Evolutionary conservation across 768 basidiomycete species (phyloP).

Genomic region (Auriscalpium orientale): DNA sequence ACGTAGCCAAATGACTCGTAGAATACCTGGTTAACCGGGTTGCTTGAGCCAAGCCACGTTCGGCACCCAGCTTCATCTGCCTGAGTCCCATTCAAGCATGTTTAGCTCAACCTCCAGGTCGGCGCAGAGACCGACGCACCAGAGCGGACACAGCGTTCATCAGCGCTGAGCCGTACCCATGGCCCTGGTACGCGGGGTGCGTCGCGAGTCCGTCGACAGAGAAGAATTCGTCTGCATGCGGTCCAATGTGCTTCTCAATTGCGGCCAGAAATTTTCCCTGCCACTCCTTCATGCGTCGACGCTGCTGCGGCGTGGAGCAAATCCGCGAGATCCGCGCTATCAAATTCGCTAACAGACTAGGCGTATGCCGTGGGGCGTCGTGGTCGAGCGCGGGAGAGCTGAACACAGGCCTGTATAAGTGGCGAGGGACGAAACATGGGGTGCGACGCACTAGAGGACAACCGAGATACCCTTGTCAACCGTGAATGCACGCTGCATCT

Average conservation of each 20-base stretch:
- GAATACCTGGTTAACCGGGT: background rate
- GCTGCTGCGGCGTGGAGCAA: background rate
- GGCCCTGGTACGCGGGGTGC: constrained; percentile 1
- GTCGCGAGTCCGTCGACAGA: constrained; percentile 1
- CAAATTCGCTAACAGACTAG: background rate
- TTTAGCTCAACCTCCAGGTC: no score
- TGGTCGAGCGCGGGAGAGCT: background rate
- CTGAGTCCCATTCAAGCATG: background rate
- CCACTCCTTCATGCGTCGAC: background rate
- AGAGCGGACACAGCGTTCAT: background rate
- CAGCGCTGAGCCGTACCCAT: constrained; percentile 1
- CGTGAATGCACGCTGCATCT: background rate
- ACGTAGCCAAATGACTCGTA: constrained; percentile 5
- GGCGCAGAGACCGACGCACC: background rate
- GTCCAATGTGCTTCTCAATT: background rate
- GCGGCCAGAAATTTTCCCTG: background rate
- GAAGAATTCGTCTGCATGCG: background rate
- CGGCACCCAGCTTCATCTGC: background rate
- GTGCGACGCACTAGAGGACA: background rate
- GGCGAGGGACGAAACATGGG: background rate
- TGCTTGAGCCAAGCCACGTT: background rate
- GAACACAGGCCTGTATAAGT: background rate
- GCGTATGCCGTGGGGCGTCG: background rate
- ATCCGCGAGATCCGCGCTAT: background rate
- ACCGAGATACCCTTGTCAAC: background rate